Evolutionary conservation across 2,329 filamentous ascomycete species (phyloP), one percentile per base, ranked within the genome.

Genomic region (Rutstroemia sp.): DNA sequence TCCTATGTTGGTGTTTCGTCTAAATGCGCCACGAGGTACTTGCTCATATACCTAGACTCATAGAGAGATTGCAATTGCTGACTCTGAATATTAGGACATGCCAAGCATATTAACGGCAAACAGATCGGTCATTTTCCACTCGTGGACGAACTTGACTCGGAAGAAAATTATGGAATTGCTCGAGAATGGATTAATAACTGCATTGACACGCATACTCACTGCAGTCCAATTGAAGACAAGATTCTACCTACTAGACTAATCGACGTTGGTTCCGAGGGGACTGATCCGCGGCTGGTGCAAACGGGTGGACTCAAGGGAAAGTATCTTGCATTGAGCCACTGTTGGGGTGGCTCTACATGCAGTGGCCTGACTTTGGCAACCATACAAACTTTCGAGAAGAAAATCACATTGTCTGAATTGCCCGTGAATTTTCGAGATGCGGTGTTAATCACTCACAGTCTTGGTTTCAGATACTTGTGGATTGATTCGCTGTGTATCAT

Each of bases 161-260:
- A 53, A 2, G 12, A 39, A 0, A 53, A 46, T 3, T 45, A 1
- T 16, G 5, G 12, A 0, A 53, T 53, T 14, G 51, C 41, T 10
- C 2, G 41, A 18, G 34, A 42, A 18, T 60, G 60, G 60, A 23
- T 62, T 1, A 12, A 51, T 2, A 30, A 21, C 0, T 62, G 60
- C 23, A 4, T 12, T 12, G 23, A 27, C 2, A 39, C 4, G 5
- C 60, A 62, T 25, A 4, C 27, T 1, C 9, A 48, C 21, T 62
- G 60, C 37, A 25, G 23, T 2, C 5, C 9, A 9, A 3, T 44
- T 2, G n/a, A 47, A 2, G 21, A 58, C 12, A 46, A n/a, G 4
- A 16, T 19, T 2, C 34, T 64, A 5, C 62, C 62, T 1, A 49
- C 56, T 12, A 49, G 62, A 41, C 52, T 64, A 0, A 51, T 62